Evolutionary conservation across 352 stramenopile genomes (phyloP).

Genomic region (Pythium aristosporum): DNA sequence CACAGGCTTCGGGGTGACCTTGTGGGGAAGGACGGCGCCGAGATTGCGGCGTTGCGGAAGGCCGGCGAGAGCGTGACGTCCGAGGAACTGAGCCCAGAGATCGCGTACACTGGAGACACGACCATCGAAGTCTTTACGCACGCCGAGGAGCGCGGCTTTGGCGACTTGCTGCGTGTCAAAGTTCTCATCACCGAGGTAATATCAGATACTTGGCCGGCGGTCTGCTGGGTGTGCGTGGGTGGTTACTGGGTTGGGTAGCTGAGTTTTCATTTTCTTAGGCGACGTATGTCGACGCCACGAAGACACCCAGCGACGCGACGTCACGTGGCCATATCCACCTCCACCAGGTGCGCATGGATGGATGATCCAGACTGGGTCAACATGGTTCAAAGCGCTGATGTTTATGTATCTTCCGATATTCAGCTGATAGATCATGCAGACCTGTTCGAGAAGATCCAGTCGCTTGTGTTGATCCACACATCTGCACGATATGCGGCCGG

Average conservation of each 20-base stretch:
- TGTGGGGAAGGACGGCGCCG: conserved; percentile 31
- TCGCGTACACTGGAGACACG: conserved; percentile 86
- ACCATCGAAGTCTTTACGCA: conserved; percentile 56
- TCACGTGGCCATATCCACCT: conserved; percentile 74
- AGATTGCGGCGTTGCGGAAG: conserved; percentile 49
- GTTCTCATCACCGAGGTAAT: conserved; percentile 82
- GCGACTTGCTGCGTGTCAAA: conserved; percentile 61
- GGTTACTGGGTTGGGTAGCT: neutral
- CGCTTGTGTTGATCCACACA: conserved; percentile 73
- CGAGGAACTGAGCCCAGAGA: conserved; percentile 38
- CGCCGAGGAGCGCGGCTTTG: conserved; percentile 17
- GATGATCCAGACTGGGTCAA: neutral
- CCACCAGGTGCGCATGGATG: conserved; percentile 42
- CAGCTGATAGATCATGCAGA: conserved; percentile 42
- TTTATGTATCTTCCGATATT: neutral
- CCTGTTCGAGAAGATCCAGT: conserved; percentile 47
- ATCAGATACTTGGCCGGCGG: neutral
- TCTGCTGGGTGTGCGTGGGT: neutral
- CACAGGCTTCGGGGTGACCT: conserved; percentile 54
- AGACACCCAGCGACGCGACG: conserved; percentile 40
- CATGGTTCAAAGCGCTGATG: neutral
- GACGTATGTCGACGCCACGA: conserved; percentile 61
- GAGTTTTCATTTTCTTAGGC: conserved; percentile 34
- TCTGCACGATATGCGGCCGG: conserved; percentile 56
- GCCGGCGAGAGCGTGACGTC: conserved; percentile 48